Conservation (phyloP, 306 rosid species). For the Quercus agrifolia region DNA sequence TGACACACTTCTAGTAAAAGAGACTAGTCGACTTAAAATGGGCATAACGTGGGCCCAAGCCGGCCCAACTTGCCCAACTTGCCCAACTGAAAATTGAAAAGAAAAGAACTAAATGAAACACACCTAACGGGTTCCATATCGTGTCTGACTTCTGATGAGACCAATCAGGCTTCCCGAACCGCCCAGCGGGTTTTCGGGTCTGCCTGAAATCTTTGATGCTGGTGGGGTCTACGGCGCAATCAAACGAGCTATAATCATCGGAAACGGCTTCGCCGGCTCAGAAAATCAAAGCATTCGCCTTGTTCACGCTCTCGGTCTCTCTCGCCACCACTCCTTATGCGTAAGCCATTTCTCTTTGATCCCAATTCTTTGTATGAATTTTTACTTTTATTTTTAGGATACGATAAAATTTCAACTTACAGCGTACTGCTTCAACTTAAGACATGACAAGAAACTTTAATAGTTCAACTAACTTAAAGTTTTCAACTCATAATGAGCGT, state of each 20-base stretch:
- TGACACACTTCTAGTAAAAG: too few species aligned
- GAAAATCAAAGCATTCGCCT: constrained; percentile 87
- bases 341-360: constrained; percentile 36
- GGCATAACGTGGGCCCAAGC: too few species aligned
- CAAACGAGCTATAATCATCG: constrained; percentile 68
- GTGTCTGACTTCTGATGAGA: constrained; percentile 33
- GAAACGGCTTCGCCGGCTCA: constrained; percentile 86
- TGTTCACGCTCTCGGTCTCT: constrained; percentile 84
- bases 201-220: constrained; percentile 38
- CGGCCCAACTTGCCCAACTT: too few species aligned
- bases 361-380: neutral
- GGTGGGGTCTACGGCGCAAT: constrained; percentile 45
- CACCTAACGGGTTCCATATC: neutral
- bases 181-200: constrained; percentile 22
- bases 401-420: too few species aligned
- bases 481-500: too few species aligned
- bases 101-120: neutral
- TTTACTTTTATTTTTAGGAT: too few species aligned
- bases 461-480: too few species aligned
- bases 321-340: constrained; percentile 44
- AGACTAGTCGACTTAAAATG: too few species aligned
- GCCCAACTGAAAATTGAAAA: neutral
- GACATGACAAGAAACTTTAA: too few species aligned
- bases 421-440: too few species aligned
- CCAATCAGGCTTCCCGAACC: constrained; percentile 40